Evolutionary conservation across 1,139 yeast genomes (phyloP).

Genomic region (Scheffersomyces parashehatae): DNA sequence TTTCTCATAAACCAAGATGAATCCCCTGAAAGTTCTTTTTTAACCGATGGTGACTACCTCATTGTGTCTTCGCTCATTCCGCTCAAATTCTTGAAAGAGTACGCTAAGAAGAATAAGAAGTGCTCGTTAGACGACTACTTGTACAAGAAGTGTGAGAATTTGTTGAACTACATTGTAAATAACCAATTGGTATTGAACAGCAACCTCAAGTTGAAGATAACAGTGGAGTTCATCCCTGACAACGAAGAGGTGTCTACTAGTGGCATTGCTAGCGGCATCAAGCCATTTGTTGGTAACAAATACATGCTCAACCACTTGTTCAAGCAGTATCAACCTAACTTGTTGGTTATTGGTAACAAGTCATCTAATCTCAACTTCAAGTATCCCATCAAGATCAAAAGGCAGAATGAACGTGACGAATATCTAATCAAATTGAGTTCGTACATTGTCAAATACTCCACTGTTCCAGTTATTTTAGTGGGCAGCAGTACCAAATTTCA

Average conservation of each 20-base stretch:
- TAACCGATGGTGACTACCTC: slow-evolving; percentile 40
- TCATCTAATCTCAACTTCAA: slow-evolving; percentile 45
- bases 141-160: slow-evolving; percentile 37
- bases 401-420: slow-evolving; percentile 18
- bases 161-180: slow-evolving; percentile 40
- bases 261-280: background rate
- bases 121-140: slow-evolving; percentile 29
- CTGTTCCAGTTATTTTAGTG: slow-evolving; percentile 42
- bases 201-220: slow-evolving; percentile 45
- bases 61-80: slow-evolving; percentile 44
- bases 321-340: slow-evolving; percentile 43
- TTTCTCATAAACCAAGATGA: slow-evolving; percentile 15
- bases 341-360: slow-evolving; percentile 37
- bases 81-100: slow-evolving; percentile 21
- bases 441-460: slow-evolving; percentile 41
- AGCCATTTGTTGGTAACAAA: slow-evolving; percentile 27
- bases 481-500: slow-evolving; percentile 26
- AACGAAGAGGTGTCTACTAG: slow-evolving; percentile 4
- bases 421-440: slow-evolving; percentile 41
- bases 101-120: slow-evolving; percentile 9
- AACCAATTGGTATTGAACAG: slow-evolving; percentile 19
- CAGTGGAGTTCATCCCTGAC: slow-evolving; percentile 53
- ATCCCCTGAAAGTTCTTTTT: slow-evolving; percentile 15
- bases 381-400: slow-evolving; percentile 37
- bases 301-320: slow-evolving; percentile 38